phyloP scores from a whole-genome alignment of 306 rosid species.

The Malus sylvestris region DNA sequence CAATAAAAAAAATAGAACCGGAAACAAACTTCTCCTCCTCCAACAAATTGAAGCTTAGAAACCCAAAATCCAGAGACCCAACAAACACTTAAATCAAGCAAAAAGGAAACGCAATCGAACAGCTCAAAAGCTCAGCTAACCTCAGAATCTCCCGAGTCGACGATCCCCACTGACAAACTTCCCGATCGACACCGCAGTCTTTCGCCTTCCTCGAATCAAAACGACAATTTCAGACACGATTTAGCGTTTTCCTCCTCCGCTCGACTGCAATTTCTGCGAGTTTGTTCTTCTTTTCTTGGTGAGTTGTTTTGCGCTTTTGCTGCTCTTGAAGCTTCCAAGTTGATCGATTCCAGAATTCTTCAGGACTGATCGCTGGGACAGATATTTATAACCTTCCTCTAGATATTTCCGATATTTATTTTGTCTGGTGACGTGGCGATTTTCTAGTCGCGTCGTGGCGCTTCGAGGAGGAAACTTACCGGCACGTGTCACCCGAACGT shows the following conservation, averaged over 20 bases:
- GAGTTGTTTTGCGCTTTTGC: not conserved
- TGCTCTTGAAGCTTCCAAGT: not conserved
- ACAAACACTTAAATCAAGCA: not conserved
- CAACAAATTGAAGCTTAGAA: not conserved
- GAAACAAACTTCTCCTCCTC: not conserved
- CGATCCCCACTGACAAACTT: not conserved
- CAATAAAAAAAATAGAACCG: not conserved
- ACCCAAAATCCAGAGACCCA: not conserved
- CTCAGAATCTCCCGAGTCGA: constrained; percentile 19
- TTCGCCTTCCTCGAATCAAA: not conserved
- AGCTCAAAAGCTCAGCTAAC: constrained; percentile 19
- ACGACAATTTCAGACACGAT: not conserved
- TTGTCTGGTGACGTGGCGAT: constrained; percentile 37
- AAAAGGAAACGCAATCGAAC: not conserved
- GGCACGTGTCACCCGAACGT: constrained; percentile 49
- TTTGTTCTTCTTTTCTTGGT: not conserved
- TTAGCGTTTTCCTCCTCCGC: not conserved
- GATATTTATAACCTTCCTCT: constrained; percentile 69
- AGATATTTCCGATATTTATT: constrained; percentile 37
- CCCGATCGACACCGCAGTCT: not conserved
- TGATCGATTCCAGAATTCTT: constrained; percentile 1
- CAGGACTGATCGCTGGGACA: accelerated
- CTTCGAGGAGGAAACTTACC: constrained; percentile 10
- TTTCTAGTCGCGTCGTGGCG: constrained; percentile 28
- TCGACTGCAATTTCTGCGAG: not conserved